A percentile compares a stretch with the other conserved stretches of the same genome.
phyloP scores from a whole-genome alignment of 768 basidiomycete genomes.

The Xerocomus brunneocitrinus region DNA sequence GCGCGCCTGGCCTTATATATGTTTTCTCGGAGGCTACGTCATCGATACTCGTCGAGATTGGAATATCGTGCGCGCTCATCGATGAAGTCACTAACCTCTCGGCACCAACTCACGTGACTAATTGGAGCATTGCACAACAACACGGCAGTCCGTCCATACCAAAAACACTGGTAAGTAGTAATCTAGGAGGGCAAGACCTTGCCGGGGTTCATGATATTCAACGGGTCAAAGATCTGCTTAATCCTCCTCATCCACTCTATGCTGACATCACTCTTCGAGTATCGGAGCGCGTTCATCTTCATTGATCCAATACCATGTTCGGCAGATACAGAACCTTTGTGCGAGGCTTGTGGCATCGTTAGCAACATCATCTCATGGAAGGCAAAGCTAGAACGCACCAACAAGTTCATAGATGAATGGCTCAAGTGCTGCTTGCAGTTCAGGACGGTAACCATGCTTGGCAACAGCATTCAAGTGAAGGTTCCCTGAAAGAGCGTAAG shows the following conservation, averaged over 20 bases:
- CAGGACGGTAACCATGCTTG: constrained; percentile 63
- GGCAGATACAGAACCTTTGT: constrained; percentile 90
- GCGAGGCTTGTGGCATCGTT: constrained; percentile 44
- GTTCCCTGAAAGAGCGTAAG: constrained; percentile 55
- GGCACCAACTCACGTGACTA: neutral
- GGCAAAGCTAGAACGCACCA: constrained; percentile 39
- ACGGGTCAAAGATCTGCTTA: constrained; percentile 84
- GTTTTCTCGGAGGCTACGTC: constrained; percentile 11
- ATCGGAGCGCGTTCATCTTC: constrained; percentile 87
- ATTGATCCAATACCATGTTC: constrained; percentile 97
- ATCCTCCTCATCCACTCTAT: constrained; percentile 89
- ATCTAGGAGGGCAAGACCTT: constrained; percentile 52
- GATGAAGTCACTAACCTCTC: constrained; percentile 1
- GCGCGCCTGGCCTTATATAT: constrained; percentile 2
- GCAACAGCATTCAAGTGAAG: constrained; percentile 91
- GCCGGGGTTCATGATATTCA: constrained; percentile 89
- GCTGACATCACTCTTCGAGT: constrained; percentile 76
- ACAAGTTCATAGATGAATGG: constrained; percentile 94
- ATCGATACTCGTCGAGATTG: neutral
- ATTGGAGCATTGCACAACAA: neutral
- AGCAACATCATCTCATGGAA: neutral
- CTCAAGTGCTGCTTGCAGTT: constrained; percentile 84
- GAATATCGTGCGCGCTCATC: constrained; percentile 4
- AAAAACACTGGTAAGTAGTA: no score
- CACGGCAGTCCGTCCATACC: no score